Percentiles rank a stretch among this genome's conserved stretches.
phyloP scores from a whole-genome alignment of 331 rosid genomes.

The Phaseolus coccineus region DNA sequence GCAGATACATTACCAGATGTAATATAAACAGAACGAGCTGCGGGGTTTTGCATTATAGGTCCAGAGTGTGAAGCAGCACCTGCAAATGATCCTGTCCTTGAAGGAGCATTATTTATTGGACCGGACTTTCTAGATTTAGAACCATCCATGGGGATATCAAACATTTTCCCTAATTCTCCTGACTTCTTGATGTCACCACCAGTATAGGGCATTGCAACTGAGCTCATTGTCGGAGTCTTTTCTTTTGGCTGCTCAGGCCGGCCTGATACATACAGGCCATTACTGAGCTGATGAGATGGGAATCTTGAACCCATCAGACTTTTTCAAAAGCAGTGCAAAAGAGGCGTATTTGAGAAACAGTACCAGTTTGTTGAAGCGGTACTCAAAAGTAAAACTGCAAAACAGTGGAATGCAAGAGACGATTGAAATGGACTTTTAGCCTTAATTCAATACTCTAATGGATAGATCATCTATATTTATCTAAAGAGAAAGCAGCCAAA shows the following conservation, averaged over 20 bases:
- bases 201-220: slow-evolving; percentile 93
- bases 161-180: slow-evolving; percentile 96
- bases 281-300: slow-evolving; percentile 99
- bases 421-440: slow-evolving; percentile 14
- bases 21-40: slow-evolving; percentile 74
- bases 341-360: slow-evolving; percentile 36
- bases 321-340: slow-evolving; percentile 47
- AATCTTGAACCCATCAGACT: slow-evolving; percentile 92
- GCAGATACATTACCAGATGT: slow-evolving; percentile 78
- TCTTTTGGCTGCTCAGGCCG: slow-evolving; percentile 99
- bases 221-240: slow-evolving; percentile 92
- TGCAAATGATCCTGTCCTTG: slow-evolving; percentile 94
- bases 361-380: slow-evolving; percentile 32
- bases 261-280: slow-evolving; percentile 98
- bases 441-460: slow-evolving; percentile 14
- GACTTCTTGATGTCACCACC: slow-evolving; percentile 98
- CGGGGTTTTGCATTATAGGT: slow-evolving; percentile 72
- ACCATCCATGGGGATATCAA: slow-evolving; percentile 89
- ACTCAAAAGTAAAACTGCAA: slow-evolving; percentile 56
- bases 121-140: slow-evolving; percentile 96
- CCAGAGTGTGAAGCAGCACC: slow-evolving; percentile 96
- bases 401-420: slow-evolving; percentile 29
- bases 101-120: slow-evolving; percentile 79
- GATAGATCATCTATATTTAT: slow-evolving; percentile 28
- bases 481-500: neutral